A percentile compares a stretch with the other conserved stretches of the same genome.
These are phyloP conservation scores for Yamadazyma ubonensis DNA, from an alignment of 805 yeast species.

Conservation along the genomic window DNA sequence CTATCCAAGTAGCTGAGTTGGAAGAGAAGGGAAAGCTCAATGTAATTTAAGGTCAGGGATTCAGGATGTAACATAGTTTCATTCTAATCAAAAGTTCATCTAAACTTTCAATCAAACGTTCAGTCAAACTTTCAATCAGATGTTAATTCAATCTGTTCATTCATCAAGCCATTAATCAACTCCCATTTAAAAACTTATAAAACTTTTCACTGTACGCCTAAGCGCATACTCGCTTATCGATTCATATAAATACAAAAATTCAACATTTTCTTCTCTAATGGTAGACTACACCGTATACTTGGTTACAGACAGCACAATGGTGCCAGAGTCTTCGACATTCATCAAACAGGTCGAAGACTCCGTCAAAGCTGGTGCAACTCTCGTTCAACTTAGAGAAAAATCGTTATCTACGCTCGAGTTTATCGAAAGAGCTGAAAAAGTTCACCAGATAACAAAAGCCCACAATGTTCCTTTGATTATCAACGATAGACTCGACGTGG, in stretches of 20 bases:
- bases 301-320: constrained; percentile 76
- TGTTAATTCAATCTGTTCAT: too few species aligned
- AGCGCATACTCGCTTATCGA: constrained; percentile 13
- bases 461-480: constrained; percentile 74
- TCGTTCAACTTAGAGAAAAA: constrained; percentile 85
- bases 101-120: too few species aligned
- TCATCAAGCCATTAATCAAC: not conserved
- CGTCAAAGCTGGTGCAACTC: constrained; percentile 68
- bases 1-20: constrained; percentile 6
- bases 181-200: not conserved
- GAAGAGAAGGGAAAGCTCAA: constrained; percentile 6
- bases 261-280: constrained; percentile 2
- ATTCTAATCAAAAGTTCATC: too few species aligned
- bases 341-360: constrained; percentile 63
- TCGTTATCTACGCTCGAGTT: constrained; percentile 65
- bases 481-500: constrained; percentile 86
- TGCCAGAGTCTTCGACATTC: constrained; percentile 54
- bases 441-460: constrained; percentile 60
- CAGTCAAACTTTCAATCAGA: not conserved
- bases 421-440: constrained; percentile 55
- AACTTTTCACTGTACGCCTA: not conserved
- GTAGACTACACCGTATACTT: constrained; percentile 64
- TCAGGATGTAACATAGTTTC: not conserved
- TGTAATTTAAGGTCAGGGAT: constrained; percentile 1
- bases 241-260: not conserved